phyloP scores from a whole-genome alignment of 2,329 filamentous ascomycete genomes.

The Ophioceras dolichostomum region DNA sequence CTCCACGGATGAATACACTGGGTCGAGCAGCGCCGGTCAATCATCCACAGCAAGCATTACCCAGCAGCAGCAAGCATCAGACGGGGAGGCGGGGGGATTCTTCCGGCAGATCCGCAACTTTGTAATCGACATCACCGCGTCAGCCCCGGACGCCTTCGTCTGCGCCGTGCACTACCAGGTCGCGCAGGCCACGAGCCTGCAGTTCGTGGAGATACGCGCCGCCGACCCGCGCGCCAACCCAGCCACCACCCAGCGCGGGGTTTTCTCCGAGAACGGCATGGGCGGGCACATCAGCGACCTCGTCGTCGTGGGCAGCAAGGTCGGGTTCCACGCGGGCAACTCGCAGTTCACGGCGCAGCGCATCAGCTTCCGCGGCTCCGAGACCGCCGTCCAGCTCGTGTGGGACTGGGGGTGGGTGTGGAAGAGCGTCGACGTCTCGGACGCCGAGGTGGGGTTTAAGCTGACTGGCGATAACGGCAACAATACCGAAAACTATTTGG shows the following conservation, averaged over 20 bases:
- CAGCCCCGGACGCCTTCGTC: conserved; percentile 13
- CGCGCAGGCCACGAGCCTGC: conserved; percentile 22
- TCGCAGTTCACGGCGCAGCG: conserved; percentile 6
- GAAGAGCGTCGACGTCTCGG: conserved; percentile 1
- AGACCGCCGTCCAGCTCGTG: conserved; percentile 2
- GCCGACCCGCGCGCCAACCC: conserved; percentile 29
- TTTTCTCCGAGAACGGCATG: conserved; percentile 4
- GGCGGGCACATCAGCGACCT: conserved; percentile 4
- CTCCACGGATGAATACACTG: conserved; percentile 1
- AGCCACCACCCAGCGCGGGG: conserved; percentile 11
- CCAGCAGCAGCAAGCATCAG: no score
- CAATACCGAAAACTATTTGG: conserved; percentile 5
- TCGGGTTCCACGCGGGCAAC: conserved; percentile 29
- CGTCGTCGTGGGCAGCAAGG: conserved; percentile 42
- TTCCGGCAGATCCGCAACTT: conserved; percentile 40
- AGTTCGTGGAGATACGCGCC: conserved; percentile 45
- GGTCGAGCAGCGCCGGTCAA: not conserved
- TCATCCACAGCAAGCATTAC: conserved; percentile 31
- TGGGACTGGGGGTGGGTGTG: conserved; percentile 8
- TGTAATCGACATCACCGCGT: conserved; percentile 27
- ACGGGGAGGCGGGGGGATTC: no score
- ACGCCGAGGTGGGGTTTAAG: conserved; percentile 2
- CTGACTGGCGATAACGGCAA: not conserved
- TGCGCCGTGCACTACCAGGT: conserved; percentile 32
- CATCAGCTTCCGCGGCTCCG: conserved; percentile 7